phyloP scores from a whole-genome alignment of 2,329 filamentous ascomycete species.

The Pseudocercospora fuligena region DNA sequence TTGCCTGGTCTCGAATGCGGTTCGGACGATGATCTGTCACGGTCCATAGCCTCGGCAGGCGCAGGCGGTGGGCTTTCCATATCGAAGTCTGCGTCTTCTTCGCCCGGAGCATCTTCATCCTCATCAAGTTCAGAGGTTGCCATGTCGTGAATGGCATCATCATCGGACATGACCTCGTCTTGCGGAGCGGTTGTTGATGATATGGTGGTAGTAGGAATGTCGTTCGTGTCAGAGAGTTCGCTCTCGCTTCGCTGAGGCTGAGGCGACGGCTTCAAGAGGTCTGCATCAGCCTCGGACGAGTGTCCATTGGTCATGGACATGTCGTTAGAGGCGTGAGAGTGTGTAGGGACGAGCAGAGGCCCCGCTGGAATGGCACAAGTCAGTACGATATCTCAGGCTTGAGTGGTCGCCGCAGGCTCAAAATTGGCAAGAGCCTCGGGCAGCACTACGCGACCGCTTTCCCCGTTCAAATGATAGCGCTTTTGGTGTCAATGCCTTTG shows the following conservation, averaged over 20 bases:
- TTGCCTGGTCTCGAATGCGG: conserved; percentile 73
- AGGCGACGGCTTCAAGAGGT: conserved; percentile 50
- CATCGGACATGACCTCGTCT: conserved; percentile 47
- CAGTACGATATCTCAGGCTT: conserved; percentile 44
- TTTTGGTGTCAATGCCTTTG: conserved; percentile 31
- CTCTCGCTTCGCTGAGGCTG: conserved; percentile 68
- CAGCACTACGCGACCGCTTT: conserved; percentile 50
- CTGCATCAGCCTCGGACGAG: conserved; percentile 59
- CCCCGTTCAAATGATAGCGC: conserved; percentile 41
- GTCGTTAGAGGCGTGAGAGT: conserved; percentile 53
- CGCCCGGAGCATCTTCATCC: conserved; percentile 56
- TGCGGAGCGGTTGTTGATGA: conserved; percentile 44
- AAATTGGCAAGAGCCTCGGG: conserved; percentile 36
- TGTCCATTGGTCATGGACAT: conserved; percentile 71
- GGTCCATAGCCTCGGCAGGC: conserved; percentile 55
- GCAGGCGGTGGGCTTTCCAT: conserved; percentile 61
- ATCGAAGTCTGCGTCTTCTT: conserved; percentile 73
- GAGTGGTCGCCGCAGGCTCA: conserved; percentile 37
- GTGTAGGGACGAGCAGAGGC: conserved; percentile 67
- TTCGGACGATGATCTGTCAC: conserved; percentile 69
- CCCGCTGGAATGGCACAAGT: conserved; percentile 56
- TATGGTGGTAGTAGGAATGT: conserved; percentile 54
- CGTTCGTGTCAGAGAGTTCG: conserved; percentile 74
- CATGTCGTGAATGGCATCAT: conserved; percentile 52
- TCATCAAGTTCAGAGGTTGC: conserved; percentile 53